Conservation (phyloP, 75 land plant species). For the Cunninghamia lanceolata region DNA sequence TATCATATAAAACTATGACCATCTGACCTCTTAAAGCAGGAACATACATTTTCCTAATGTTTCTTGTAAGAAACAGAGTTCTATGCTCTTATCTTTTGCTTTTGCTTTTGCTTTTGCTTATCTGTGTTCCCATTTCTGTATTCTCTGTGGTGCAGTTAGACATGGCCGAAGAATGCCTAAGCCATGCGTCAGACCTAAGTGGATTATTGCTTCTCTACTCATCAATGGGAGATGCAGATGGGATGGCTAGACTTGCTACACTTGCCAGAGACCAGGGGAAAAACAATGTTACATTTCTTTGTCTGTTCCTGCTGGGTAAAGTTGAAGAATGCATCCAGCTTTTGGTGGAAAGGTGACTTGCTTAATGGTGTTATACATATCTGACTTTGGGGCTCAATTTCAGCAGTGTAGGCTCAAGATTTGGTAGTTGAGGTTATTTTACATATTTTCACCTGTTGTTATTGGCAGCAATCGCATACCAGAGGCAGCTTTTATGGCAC, state of each 20-base stretch:
- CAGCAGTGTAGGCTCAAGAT: background rate
- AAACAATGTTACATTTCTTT: conserved; percentile 94
- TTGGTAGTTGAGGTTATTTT: background rate
- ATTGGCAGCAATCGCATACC: conserved; percentile 91
- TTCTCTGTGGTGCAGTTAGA: conserved; percentile 66
- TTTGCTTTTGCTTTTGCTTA: background rate
- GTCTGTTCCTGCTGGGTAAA: conserved; percentile 84
- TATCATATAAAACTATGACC: background rate
- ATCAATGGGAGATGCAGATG: conserved; percentile 88
- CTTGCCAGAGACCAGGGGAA: conserved; percentile 86
- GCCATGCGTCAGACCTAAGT: conserved; percentile 84
- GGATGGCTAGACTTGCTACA: conserved; percentile 66
- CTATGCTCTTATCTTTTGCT: background rate
- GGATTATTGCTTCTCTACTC: conserved; percentile 92
- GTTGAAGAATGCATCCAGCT: conserved; percentile 90
- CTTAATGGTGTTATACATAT: background rate
- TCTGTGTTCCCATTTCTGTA: conserved; percentile 12
- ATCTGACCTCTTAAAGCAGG: background rate
- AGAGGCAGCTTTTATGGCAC: conserved; percentile 97
- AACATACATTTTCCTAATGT: too few species aligned
- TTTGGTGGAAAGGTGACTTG: conserved; percentile 71
- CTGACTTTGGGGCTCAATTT: conserved; percentile 1
- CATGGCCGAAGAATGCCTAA: conserved; percentile 89
- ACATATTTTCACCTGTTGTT: background rate
- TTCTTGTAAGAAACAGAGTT: background rate